A percentile compares a stretch with the other conserved stretches of the same genome.
phyloP scores from a whole-genome alignment of 164 flowering plant genomes.

The Chloranthus sessilifolius region DNA sequence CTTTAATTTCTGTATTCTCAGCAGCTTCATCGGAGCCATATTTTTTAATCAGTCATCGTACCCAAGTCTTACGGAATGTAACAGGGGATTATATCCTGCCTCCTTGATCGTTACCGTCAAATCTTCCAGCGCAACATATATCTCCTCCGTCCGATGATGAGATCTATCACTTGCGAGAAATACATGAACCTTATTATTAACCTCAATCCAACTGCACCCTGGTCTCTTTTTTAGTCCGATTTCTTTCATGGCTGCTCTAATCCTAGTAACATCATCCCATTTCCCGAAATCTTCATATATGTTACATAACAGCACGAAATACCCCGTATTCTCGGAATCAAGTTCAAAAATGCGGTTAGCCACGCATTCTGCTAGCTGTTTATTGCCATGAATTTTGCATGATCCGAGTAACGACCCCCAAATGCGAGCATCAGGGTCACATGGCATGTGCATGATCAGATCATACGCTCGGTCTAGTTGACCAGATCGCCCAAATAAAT shows the following conservation, averaged over 20 bases:
- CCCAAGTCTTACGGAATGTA: neutral
- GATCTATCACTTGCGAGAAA: slow-evolving; percentile 37
- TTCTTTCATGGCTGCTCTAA: slow-evolving; percentile 30
- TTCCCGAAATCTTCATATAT: slow-evolving; percentile 30
- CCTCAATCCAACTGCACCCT: slow-evolving; percentile 49
- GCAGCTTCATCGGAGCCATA: neutral
- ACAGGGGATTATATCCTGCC: slow-evolving; percentile 9
- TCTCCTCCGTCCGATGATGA: slow-evolving; percentile 26
- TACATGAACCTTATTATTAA: slow-evolving; percentile 25
- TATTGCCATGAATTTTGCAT: slow-evolving; percentile 35
- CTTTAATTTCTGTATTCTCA: no score
- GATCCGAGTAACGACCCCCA: slow-evolving; percentile 50
- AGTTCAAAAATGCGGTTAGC: slow-evolving; percentile 30
- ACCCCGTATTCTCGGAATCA: slow-evolving; percentile 26
- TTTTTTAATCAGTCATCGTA: slow-evolving; percentile 5
- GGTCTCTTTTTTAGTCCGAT: slow-evolving; percentile 33
- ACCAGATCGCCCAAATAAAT: slow-evolving; percentile 43
- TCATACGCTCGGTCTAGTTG: slow-evolving; percentile 33
- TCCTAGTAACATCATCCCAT: slow-evolving; percentile 16
- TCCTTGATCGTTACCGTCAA: slow-evolving; percentile 22
- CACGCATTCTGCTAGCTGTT: slow-evolving; percentile 21
- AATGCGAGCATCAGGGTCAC: slow-evolving; percentile 30
- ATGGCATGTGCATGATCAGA: slow-evolving; percentile 37
- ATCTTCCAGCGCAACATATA: slow-evolving; percentile 22
- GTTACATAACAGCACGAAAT: slow-evolving; percentile 41